Conservation (phyloP, 139 green algal genomes). For the Pleodorina starrii region DNA sequence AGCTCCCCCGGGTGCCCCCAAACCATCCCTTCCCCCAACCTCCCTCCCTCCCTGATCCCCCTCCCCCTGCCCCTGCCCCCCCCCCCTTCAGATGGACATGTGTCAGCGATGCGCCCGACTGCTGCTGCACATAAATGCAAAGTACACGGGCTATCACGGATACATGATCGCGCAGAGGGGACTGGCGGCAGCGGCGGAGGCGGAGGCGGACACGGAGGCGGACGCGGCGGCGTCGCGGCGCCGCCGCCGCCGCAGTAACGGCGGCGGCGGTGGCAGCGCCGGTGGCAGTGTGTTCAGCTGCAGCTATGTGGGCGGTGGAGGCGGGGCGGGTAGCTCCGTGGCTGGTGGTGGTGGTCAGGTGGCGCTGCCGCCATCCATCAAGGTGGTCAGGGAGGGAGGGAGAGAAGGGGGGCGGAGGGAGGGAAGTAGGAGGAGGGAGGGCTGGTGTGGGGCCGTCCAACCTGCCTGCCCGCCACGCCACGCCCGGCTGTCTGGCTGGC, state of each 20-base stretch:
- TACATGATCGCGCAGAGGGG: conserved; percentile 41
- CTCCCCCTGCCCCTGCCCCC: no score
- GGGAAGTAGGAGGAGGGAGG: no score
- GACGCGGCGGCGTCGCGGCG: background rate
- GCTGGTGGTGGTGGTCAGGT: background rate
- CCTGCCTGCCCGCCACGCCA: no score
- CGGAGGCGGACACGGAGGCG: background rate
- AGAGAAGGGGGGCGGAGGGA: no score
- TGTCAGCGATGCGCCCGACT: conserved; percentile 36
- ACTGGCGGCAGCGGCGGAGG: conserved; percentile 15
- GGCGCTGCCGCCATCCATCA: background rate
- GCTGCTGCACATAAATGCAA: conserved; percentile 59
- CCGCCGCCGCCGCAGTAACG: background rate
- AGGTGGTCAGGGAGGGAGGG: conserved; percentile 1
- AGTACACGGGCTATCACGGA: conserved; percentile 35
- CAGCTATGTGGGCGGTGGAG: background rate
- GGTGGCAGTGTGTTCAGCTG: background rate
- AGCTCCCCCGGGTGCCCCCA: no score
- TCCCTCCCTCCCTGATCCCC: no score
- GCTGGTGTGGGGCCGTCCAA: no score
- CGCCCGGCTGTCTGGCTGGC: no score
- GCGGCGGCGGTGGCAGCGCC: background rate
- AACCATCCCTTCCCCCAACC: no score
- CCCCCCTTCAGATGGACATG: conserved; percentile 48
- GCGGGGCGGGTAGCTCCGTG: background rate